Base-by-base conservation (phyloP, 306 rosid species). In the Cucumis melo region DNA sequence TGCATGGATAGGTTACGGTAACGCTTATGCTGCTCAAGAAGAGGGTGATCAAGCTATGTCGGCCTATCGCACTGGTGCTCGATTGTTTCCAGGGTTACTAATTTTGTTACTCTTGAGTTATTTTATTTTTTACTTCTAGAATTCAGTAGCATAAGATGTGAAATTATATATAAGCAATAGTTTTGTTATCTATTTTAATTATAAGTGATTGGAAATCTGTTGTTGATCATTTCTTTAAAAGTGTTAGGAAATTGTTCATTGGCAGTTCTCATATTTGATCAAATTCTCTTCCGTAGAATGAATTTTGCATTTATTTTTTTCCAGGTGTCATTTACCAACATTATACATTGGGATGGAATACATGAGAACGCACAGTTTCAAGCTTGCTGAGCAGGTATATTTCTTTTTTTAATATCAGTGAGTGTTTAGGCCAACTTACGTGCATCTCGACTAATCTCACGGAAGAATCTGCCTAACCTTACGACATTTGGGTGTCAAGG, bases 21-120 rank as follows among this genome's bases (percentile, higher is more conserved):
- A 94, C 78, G 97, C 97, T 68, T 89, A 81, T 83, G 92, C 99
- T 82, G 95, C 97, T 82, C 88, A 87, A 81, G 96, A 94, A 81
- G 99, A 94, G 87, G 99, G 97, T 74, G 99, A 94, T 83, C 99
- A 92, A 84, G 99, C 99, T 21, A 92, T 94, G 99, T 90, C 97
- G 5, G 92, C 91, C 63, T 94, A 94, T 85, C 93, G 96, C 77
- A 94, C 97, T 19, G 99, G 96, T 74, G 99, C 99, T 85, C 91
- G 99, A 79, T 84, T 94, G 83, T 94, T 92, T 87, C 99, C 99
- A 1, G 99, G 99, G 99, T 93, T 79, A 80, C 71, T 72, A 51
- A 4, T 72, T 48, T 23, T 71, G 4, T 68, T 72, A 73, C 78
- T 74, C 75, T 64, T 19, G 50, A 50, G 32, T 59, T 67, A 17